Base-by-base conservation (phyloP, 768 basidiomycete genomes). In the Leccinellum albellum region DNA sequence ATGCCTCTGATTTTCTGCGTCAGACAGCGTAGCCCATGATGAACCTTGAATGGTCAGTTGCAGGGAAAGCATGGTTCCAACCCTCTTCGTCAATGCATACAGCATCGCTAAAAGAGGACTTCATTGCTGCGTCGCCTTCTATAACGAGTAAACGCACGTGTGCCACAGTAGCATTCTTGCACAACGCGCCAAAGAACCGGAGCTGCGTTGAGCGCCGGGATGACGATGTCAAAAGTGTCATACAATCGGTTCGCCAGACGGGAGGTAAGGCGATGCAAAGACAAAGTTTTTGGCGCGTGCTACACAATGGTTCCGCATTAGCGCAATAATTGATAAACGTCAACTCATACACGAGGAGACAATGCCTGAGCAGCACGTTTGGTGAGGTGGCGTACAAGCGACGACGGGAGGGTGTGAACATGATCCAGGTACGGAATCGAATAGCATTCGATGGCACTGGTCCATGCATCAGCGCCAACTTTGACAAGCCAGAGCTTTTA, bases 371-470 rank as follows among this genome's bases (percentile, higher is more conserved):
- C 73, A 46, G 78, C 82, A 58, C 89, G 82, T 71, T 86, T 87
- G 29, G 87, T 88, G 51, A 96, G 82, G 73, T 93, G 91, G 40
- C 70, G 65, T 2, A 77, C 77, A 80, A 95, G 82, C 17, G 73
- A 75, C 31, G 57, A 59, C 1, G 92, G 89, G 7, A 96, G 73
- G 32, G 82, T 65, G 31, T 82, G 80, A 31, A 84, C 70, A 31
- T 84, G 80, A 61, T 93, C 88, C 42, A 97, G 77, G 73, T 94
- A 95, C 2, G 92, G 93, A 40, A 97, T 76, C 33, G 84, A 76
- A 65, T 89, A 86, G 31, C 75, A 74, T 67, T 94, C 89, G 45
- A 94, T 86, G 55, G 86, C 69, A 52, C 93, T 95, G 37, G 6
- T 45, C 20, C 52, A 32, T 55, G 55, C 51, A 56, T 63, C 47